Base-by-base conservation (phyloP, 2,329 filamentous ascomycete genomes). In the Neofusicoccum cordaticola region DNA sequence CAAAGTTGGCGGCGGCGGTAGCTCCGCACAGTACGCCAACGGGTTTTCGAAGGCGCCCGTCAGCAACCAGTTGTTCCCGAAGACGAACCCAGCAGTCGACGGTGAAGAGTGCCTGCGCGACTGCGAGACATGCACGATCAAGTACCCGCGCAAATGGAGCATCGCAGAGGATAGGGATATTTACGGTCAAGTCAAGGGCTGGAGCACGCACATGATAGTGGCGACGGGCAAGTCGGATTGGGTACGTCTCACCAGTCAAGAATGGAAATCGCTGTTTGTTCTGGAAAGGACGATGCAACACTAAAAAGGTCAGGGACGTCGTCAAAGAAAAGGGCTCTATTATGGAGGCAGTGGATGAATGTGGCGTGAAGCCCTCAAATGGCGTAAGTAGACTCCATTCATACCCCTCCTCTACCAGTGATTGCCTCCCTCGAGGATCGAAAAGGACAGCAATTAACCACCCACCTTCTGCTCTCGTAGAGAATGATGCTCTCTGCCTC, bases 171-270 rank as follows among this genome's bases (percentile, higher is more conserved):
- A 84, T 5, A 92, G 97, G 74, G 82, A 88, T 71, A 80, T 99
- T 53, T 98, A 96, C 74, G 95, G 94, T 0, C 83, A 90, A 65
- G 85, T 97, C 67, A 91, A 92, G 73, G 92, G 88, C 41, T 98
- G 92, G 90, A 89, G 87, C 72, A 95, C 93, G 19, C 95, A 99
- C 78, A 75, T 97, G 67, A 81, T 99, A 39, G 92, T 98, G 13
- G 95, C 92, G 27, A 99, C 95, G n/a, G 92, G 93, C 67, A 97
- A 97, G 85, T 85, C 89, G 31, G 95, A 99, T 78, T 99, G 95
- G 95, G 90, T 94, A 22, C 22, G 22, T 22, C 22, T 22, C 22
- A 22, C 3, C 22, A 22, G 22, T 22, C 22, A 22, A 22, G 22
- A 22, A 22, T 22, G 22, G 22, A 22, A 22, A 22, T 22, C 22